Evolutionary conservation across 345 rosid species (phyloP).

Genomic region (Citrus mangshanensis): DNA sequence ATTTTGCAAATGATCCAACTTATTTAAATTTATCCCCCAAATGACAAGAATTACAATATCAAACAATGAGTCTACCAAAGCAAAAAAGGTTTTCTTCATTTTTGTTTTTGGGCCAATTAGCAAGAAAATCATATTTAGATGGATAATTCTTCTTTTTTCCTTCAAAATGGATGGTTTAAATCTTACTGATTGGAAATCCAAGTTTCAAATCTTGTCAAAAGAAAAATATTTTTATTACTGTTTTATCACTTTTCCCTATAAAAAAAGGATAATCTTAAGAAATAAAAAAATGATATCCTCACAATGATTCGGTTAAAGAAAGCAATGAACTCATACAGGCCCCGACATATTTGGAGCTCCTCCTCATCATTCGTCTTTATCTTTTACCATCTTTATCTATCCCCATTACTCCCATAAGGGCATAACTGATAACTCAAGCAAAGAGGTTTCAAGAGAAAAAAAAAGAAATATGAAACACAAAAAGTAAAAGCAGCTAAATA

Average conservation of each 20-base stretch:
- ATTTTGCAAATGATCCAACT: neutral
- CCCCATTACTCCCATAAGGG: no score
- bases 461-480: no score
- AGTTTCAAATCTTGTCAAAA: neutral
- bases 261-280: neutral
- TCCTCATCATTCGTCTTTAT: slow-evolving; percentile 19
- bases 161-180: neutral
- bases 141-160: neutral
- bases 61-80: neutral
- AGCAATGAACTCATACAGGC: neutral
- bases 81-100: neutral
- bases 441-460: no score
- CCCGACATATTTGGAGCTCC: slow-evolving; percentile 23
- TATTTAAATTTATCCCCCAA: neutral
- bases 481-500: neutral
- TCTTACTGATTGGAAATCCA: neutral
- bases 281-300: neutral
- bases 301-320: neutral
- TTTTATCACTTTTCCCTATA: neutral
- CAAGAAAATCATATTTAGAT: neutral
- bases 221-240: neutral
- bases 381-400: slow-evolving; percentile 29
- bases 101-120: neutral
- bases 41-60: neutral
- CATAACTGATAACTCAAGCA: no score